phyloP scores from a whole-genome alignment of 2,329 filamentous ascomycete genomes.

The Thielaviopsis euricoi region DNA sequence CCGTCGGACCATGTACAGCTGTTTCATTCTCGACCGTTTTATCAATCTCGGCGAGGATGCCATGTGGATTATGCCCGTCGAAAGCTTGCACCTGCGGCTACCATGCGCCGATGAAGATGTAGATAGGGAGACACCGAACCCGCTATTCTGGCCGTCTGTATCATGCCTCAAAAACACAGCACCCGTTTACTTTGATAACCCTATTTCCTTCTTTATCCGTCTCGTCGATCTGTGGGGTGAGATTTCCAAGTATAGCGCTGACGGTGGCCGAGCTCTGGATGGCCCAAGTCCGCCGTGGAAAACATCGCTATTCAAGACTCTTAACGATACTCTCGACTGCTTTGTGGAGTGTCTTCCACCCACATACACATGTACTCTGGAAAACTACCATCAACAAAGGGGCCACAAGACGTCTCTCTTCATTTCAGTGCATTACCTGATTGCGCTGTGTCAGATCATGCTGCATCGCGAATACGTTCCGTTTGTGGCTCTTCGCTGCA shows the following conservation, averaged over 20 bases:
- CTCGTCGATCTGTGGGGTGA: constrained; percentile 44
- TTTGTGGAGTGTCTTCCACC: not conserved
- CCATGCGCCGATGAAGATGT: constrained; percentile 25
- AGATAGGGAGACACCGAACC: constrained; percentile 3
- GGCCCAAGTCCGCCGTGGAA: constrained; percentile 40
- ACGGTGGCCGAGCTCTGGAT: constrained; percentile 34
- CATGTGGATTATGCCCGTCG: constrained; percentile 6
- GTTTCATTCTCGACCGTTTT: constrained; percentile 55
- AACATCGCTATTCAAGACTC: constrained; percentile 34
- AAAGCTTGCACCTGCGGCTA: not conserved
- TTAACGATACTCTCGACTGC: constrained; percentile 23
- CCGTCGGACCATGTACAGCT: constrained; percentile 58
- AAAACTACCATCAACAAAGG: not conserved
- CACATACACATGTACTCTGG: not conserved
- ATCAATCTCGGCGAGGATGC: constrained; percentile 43
- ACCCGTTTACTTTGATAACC: constrained; percentile 26
- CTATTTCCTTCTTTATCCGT: constrained; percentile 35
- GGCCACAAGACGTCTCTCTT: not conserved
- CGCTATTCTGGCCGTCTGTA: constrained; percentile 10
- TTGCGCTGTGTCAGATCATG: constrained; percentile 48
- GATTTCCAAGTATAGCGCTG: constrained; percentile 38
- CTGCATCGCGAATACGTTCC: constrained; percentile 17
- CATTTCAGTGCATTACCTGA: constrained; percentile 20
- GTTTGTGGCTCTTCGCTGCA: constrained; percentile 23
- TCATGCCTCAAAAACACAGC: constrained; percentile 11